Evolutionary conservation across 1,139 yeast species (phyloP).

Genomic region (Kodamaea suecica): DNA sequence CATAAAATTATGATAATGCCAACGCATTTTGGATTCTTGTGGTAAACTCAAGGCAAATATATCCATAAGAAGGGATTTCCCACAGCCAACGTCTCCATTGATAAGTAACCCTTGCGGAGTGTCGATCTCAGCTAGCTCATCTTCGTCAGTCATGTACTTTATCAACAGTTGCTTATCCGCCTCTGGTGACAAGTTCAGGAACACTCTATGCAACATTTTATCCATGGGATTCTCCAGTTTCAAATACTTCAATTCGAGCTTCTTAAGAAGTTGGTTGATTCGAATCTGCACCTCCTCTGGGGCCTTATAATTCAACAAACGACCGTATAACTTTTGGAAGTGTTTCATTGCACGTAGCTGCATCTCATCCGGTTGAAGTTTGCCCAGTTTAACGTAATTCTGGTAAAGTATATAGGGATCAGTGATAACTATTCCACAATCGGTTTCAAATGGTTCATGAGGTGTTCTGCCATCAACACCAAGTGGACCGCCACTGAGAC

Average conservation of each 20-base stretch:
- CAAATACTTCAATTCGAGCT: slow-evolving; percentile 33
- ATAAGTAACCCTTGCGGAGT: slow-evolving; percentile 65
- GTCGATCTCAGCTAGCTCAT: slow-evolving; percentile 52
- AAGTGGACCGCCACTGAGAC: slow-evolving; percentile 25
- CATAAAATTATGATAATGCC: slow-evolving; percentile 72
- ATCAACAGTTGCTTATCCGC: slow-evolving; percentile 37
- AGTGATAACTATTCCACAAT: slow-evolving; percentile 43
- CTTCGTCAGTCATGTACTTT: slow-evolving; percentile 57
- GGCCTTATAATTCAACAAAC: slow-evolving; percentile 60
- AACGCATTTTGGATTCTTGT: slow-evolving; percentile 59
- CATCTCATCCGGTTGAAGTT: slow-evolving; percentile 50
- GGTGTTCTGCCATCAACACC: slow-evolving; percentile 44
- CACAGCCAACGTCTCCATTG: slow-evolving; percentile 77
- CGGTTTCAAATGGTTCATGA: neutral
- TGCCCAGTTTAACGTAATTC: slow-evolving; percentile 49
- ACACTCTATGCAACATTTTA: slow-evolving; percentile 5
- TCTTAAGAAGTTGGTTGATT: slow-evolving; percentile 46
- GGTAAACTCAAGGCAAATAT: slow-evolving; percentile 67
- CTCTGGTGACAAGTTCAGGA: slow-evolving; percentile 17
- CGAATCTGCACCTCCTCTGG: slow-evolving; percentile 48
- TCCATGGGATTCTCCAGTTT: slow-evolving; percentile 8
- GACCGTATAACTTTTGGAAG: slow-evolving; percentile 57
- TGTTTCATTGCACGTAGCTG: slow-evolving; percentile 65
- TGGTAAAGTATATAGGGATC: slow-evolving; percentile 64
- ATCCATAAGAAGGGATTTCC: slow-evolving; percentile 72